A percentile compares a stretch with the other conserved stretches of the same genome.
phyloP scores from a whole-genome alignment of 192 early-diverging fungal species.

The Coemansia sp. region DNA sequence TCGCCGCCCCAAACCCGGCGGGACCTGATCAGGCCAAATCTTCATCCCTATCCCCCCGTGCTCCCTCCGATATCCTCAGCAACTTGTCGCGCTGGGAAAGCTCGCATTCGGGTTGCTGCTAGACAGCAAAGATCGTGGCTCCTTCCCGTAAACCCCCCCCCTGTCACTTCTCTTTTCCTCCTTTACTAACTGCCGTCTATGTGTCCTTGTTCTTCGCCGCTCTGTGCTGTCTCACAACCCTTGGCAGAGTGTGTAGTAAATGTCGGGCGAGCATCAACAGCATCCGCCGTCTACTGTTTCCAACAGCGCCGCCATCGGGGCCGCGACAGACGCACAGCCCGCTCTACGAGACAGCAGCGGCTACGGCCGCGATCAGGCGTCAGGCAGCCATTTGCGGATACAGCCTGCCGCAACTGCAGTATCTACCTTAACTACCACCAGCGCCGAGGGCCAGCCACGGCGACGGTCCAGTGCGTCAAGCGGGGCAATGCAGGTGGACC shows the following conservation, averaged over 20 bases:
- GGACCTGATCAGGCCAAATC: no score
- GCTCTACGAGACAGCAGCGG: neutral
- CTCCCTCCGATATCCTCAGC: neutral
- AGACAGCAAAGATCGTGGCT: neutral
- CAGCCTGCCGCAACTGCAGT: neutral
- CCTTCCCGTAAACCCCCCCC: no score
- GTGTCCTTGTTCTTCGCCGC: neutral
- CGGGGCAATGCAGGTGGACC: conserved; percentile 13
- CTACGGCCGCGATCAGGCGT: neutral
- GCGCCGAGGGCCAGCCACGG: neutral
- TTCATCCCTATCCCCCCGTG: no score
- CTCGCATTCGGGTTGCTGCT: neutral
- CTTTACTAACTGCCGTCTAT: neutral
- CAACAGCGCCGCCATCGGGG: conserved; percentile 7
- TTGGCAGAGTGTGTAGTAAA: conserved; percentile 28
- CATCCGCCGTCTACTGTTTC: conserved; percentile 5
- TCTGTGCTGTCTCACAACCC: neutral
- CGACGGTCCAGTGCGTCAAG: neutral
- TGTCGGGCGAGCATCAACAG: conserved; percentile 32
- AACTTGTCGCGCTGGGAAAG: neutral
- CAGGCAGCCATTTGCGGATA: neutral
- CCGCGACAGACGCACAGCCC: no score
- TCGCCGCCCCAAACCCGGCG: no score
- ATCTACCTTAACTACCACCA: neutral
- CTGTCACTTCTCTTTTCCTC: neutral